Evolutionary conservation across 164 flowering plant species (phyloP).

Genomic region (Berberis vulgaris): DNA sequence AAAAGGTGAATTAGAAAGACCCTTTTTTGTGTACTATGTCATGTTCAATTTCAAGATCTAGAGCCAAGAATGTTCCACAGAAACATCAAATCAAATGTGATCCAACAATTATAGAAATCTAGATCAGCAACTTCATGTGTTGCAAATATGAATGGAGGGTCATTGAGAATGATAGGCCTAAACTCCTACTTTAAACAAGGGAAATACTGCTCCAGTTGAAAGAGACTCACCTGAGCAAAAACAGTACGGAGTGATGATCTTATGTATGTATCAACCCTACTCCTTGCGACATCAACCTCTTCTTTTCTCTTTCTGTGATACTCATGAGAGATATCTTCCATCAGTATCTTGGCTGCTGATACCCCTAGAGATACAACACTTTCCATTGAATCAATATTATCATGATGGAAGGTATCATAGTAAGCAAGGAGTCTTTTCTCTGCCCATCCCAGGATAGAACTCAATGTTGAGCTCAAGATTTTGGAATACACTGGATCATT

Average conservation of each 20-base stretch:
- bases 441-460: conserved; percentile 62
- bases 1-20: no score
- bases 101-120: background rate
- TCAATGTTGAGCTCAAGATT: conserved; percentile 39
- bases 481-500: conserved; percentile 41
- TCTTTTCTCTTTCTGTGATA: conserved; percentile 43
- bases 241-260: conserved; percentile 71
- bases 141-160: background rate
- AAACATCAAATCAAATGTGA: background rate
- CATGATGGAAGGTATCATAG: conserved; percentile 47
- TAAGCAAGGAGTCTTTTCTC: conserved; percentile 61
- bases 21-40: no score
- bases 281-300: conserved; percentile 38
- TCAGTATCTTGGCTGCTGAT: conserved; percentile 48
- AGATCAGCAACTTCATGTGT: background rate
- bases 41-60: no score
- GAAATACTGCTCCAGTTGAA: background rate
- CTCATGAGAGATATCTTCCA: conserved; percentile 60
- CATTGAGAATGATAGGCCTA: background rate
- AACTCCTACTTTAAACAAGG: background rate
- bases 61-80: no score
- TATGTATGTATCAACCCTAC: conserved; percentile 62
- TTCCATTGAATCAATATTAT: conserved; percentile 42
- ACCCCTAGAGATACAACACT: conserved; percentile 57
- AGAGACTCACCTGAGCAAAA: conserved; percentile 72